These are phyloP conservation scores for Exophiala bonariae DNA, from an alignment of 2,329 filamentous ascomycete genomes.

Conservation along the genomic window DNA sequence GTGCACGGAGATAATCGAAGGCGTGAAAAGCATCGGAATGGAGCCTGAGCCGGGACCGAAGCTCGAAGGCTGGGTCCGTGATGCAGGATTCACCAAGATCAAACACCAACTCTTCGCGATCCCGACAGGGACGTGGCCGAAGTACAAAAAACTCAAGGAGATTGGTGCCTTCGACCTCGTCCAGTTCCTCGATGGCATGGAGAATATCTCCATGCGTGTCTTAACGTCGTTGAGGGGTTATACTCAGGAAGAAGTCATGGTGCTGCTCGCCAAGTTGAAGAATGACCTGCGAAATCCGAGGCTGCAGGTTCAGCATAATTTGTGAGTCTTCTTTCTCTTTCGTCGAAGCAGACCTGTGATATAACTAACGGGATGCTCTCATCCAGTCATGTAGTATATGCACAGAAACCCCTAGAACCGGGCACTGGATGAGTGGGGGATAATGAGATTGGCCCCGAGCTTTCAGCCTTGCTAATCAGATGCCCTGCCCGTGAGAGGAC, in stretches of 20 bases:
- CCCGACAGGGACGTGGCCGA: constrained; percentile 33
- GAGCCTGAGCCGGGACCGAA: constrained; percentile 43
- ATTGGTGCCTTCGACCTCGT: constrained; percentile 18
- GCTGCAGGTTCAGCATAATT: background rate
- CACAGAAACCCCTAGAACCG: no score
- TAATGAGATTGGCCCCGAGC: no score
- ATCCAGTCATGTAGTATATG: no score
- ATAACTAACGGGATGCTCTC: no score
- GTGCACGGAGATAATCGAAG: constrained; percentile 28
- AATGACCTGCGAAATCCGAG: background rate
- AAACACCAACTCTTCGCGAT: constrained; percentile 14
- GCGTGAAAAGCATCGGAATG: constrained; percentile 24
- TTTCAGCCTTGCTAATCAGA: no score
- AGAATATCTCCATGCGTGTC: constrained; percentile 3
- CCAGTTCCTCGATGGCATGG: constrained; percentile 7
- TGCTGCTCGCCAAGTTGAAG: constrained; percentile 42
- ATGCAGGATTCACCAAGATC: constrained; percentile 32
- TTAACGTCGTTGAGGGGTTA: constrained; percentile 45
- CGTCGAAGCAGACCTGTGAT: no score
- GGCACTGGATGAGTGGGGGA: no score
- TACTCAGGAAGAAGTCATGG: constrained; percentile 33
- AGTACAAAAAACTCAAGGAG: constrained; percentile 30
- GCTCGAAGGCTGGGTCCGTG: constrained; percentile 27
- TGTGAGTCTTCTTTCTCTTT: no score
- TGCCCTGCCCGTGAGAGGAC: no score